Conservation (phyloP, 1,139 yeast genomes). For the Suhomyces taliae region DNA sequence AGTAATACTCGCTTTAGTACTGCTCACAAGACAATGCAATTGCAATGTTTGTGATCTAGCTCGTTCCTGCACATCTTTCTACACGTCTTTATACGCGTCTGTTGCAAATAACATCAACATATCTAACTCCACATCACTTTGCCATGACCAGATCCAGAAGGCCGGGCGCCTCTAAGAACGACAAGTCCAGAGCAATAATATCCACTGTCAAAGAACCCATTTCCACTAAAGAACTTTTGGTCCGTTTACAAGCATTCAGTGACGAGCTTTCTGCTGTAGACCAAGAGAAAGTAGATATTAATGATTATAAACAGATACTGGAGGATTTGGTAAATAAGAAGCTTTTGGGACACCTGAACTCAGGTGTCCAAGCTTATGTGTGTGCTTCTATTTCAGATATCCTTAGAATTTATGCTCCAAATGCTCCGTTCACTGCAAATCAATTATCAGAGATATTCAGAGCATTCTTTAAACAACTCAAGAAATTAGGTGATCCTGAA, state of each 20-base stretch:
- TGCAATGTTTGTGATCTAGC: neutral
- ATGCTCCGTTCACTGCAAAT: conserved; percentile 77
- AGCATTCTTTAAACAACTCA: conserved; percentile 63
- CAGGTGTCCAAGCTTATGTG: conserved; percentile 68
- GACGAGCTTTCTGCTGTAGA: conserved; percentile 62
- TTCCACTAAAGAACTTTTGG: conserved; percentile 56
- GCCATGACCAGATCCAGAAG: conserved; percentile 4
- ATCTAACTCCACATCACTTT: neutral
- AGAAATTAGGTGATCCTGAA: conserved; percentile 54
- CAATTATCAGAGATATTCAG: conserved; percentile 65
- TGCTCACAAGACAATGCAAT: too few relatives aligned
- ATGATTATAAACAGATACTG: conserved; percentile 45
- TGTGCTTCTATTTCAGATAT: conserved; percentile 80
- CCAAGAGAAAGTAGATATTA: conserved; percentile 56
- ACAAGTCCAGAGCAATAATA: conserved; percentile 42
- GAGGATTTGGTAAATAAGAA: conserved; percentile 58
- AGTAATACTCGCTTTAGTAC: too few relatives aligned
- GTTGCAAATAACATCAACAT: conserved; percentile 3
- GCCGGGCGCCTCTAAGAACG: conserved; percentile 27
- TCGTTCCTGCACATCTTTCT: neutral
- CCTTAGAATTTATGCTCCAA: conserved; percentile 79
- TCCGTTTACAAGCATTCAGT: conserved; percentile 46
- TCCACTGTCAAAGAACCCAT: conserved; percentile 57
- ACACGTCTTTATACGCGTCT: conserved; percentile 5
- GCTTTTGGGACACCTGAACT: conserved; percentile 59